These are phyloP conservation scores for Aspergillus flavus DNA, from an alignment of 2,329 filamentous ascomycete species.

Conservation along the genomic window DNA sequence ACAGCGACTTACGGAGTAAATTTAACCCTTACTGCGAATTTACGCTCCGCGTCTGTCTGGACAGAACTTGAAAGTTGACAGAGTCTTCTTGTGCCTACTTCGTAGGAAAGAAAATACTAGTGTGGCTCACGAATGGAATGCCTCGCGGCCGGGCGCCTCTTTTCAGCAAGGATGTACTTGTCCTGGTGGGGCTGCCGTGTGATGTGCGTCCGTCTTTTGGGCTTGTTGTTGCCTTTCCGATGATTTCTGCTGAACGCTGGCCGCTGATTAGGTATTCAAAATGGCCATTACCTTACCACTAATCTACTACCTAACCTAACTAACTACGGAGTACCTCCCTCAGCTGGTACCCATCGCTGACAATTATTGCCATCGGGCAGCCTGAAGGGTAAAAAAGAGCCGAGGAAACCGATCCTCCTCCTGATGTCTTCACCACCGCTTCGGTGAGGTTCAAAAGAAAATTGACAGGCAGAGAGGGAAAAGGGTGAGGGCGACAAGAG, in stretches of 20 bases:
- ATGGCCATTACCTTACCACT: slow-evolving; percentile 1
- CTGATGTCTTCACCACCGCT: background rate
- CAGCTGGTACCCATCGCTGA: background rate
- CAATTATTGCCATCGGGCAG: background rate
- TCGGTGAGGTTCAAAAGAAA: background rate
- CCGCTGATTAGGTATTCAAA: slow-evolving; percentile 5
- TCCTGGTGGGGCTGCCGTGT: slow-evolving; percentile 13
- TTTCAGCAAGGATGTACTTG: slow-evolving; percentile 12
- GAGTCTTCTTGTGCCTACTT: background rate
- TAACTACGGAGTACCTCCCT: background rate
- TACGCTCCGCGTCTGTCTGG: background rate
- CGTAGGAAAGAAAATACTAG: background rate
- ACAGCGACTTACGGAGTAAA: slow-evolving; percentile 8
- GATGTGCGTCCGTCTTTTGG: slow-evolving; percentile 9
- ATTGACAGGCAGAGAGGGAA: background rate
- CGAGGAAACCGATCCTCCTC: background rate
- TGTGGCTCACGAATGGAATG: background rate
- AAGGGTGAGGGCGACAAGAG: background rate
- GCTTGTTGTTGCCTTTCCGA: background rate
- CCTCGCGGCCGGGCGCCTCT: slow-evolving; percentile 13
- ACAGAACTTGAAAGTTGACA: background rate
- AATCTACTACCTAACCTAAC: background rate
- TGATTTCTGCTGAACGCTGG: slow-evolving; percentile 1
- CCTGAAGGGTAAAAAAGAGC: background rate
- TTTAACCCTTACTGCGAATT: background rate